Evolutionary conservation across 371 early-diverging fungal genomes (phyloP), one percentile per base, ranked within the genome.

Genomic region (Parasitella parasitica): DNA sequence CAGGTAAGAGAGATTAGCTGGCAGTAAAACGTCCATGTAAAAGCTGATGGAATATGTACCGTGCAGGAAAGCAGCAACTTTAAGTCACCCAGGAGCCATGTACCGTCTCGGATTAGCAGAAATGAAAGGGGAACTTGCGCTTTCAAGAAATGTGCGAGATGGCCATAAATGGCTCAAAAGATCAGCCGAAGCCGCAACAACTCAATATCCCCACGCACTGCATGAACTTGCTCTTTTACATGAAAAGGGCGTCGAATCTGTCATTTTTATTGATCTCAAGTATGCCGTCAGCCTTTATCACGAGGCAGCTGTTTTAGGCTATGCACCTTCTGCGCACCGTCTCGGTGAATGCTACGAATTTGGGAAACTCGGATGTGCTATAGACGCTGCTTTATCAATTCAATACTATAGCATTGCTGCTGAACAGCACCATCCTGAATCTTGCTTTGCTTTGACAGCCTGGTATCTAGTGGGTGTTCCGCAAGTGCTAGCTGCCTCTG

Each of bases 401-500:
- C 86, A 82, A 20, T 91, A 84, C 63, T 95, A 94, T 69, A 81
- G 82, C 54, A 78, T 86, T 15, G 97, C 98, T 0, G 96, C 97
- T 2, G 86, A 92, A 51, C 90, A 91, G 51, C 92, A 91, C 28
- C 89, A 97, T 61, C 88, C 92, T 4, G 94, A 96, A 50, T 94
- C 97, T 20, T 91, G 95, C 76, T 89, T 97, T 73, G 95, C 95
- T 2, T 78, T 99, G 27, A 89, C 94, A 18, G 94, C 95, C 3
- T 98, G 97, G 97, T 97, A 96, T 66, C 73, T 98, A n/a, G 92
- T 94, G 1, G 99, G 98, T 18, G 73, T 80, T 9, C 91, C 91
- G n/a, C 80, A 82, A 37, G 76, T 87, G 2, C 72, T 95, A 22
- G 80, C 80, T 12, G 88, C 86, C 41, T 86, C 87, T 48, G 97